Base-by-base conservation (phyloP, 768 basidiomycete species). In the Tephrocybe sp. region DNA sequence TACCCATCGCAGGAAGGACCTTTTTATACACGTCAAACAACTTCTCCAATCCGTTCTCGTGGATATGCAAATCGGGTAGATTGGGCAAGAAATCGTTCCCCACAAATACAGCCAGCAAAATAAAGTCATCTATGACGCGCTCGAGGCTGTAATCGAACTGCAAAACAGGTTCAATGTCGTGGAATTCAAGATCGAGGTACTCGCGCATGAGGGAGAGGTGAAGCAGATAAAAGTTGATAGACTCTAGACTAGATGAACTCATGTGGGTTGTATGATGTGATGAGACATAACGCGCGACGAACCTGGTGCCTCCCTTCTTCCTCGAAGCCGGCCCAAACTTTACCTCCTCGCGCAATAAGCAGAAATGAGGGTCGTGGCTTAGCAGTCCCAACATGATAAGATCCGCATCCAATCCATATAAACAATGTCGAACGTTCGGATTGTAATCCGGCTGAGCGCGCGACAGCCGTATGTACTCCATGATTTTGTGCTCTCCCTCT, bases 401-500 rank as follows among this genome's bases (percentile, higher is more conserved):
- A 73, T 99, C 97, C 26, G 97, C 97, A 65, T 99, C 97, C 30
- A 99, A 86, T 37, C 97, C 97, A 68, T 99, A 99, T 48, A 99
- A 75, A 72, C 97, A 99, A 71, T 99, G 97, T 58, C 97, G 88
- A 49, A 94, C 81, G 69, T 98, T 98, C 3, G 96, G 92, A 70
- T 97, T 89, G 74, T 98, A 95, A 66, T 92, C 88, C 7, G 90
- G 91, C 68, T 98, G 97, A 25, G 97, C 95, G 60, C 95, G 89
- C 46, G 89, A 86, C 54, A 93, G 72, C 33, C 97, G 88, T 66
- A 99, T 98, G 70, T 95, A 99, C 67, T 98, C 97, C 90, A 98
- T 98, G 59, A 99, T 95, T 78, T 99, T 99, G 81, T 99, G 97
- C 66, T 99, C 97, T 53, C 97, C 97, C 70, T 99, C 97, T 58